These are phyloP conservation scores for Mucuna pruriens DNA, from an alignment of 306 rosid genomes.

Conservation along the genomic window DNA sequence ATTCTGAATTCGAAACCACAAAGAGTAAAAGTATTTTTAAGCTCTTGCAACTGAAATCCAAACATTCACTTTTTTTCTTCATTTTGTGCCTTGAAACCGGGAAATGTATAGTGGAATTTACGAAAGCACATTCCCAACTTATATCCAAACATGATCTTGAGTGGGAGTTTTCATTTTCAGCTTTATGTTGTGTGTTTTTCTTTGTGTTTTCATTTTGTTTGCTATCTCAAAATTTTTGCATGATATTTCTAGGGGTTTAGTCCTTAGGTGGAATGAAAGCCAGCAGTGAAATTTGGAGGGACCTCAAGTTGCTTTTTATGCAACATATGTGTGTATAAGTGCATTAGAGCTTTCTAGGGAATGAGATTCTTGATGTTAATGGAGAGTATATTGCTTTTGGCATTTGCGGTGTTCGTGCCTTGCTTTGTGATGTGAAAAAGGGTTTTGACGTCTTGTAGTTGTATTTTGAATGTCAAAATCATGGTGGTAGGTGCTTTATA, in stretches of 20 bases:
- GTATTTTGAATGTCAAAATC: slow-evolving; percentile 30
- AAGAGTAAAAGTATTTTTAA: too few relatives aligned
- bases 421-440: slow-evolving; percentile 6
- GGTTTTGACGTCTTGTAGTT: not conserved
- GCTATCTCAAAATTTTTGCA: not conserved
- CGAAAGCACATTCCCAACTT: too few relatives aligned
- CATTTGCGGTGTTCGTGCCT: slow-evolving; percentile 11
- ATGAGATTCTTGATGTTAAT: slow-evolving; percentile 4
- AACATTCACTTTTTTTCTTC: too few relatives aligned
- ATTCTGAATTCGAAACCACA: too few relatives aligned
- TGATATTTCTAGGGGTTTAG: not conserved
- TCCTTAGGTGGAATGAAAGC: slow-evolving; percentile 24
- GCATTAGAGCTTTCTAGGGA: not conserved
- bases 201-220: not conserved
- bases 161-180: too few relatives aligned
- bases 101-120: too few relatives aligned
- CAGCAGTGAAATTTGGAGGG: slow-evolving; percentile 18
- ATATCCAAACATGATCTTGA: not conserved
- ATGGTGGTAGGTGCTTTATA: slow-evolving; percentile 1
- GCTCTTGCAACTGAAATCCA: too few relatives aligned
- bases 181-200: slow-evolving; percentile 4
- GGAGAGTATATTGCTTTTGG: slow-evolving; percentile 27
- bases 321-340: not conserved
- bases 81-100: too few relatives aligned
- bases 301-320: slow-evolving; percentile 5